Percentiles rank a stretch among this genome's conserved stretches.
Evolutionary conservation across 1,284 basidiomycete species (phyloP).

Genomic region (Somion occarium): DNA sequence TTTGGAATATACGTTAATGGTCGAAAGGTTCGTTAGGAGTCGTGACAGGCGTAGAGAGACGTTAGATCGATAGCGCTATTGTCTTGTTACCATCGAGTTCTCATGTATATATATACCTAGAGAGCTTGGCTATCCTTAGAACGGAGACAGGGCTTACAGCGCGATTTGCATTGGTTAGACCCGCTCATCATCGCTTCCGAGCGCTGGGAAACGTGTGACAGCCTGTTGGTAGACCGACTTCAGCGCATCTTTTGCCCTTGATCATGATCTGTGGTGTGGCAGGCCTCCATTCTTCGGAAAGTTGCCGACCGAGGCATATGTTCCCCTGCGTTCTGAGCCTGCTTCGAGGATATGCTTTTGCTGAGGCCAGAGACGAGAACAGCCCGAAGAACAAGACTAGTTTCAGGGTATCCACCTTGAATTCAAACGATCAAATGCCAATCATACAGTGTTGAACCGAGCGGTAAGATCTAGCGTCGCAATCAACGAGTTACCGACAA

Average conservation of each 20-base stretch:
- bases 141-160: background rate
- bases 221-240: background rate
- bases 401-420: too few relatives aligned
- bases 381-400: too few relatives aligned
- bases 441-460: background rate
- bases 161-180: background rate
- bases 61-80: background rate
- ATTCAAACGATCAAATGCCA: background rate
- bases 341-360: too few relatives aligned
- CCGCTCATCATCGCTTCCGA: background rate
- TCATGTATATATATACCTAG: background rate
- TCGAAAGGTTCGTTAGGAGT: background rate
- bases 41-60: background rate
- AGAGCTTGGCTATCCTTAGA: background rate
- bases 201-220: background rate
- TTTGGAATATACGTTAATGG: background rate
- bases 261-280: too few relatives aligned
- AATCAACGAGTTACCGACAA: background rate
- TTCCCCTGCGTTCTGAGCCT: too few relatives aligned
- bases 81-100: background rate
- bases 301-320: background rate
- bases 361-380: background rate
- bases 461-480: background rate
- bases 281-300: background rate
- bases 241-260: too few relatives aligned